Evolutionary conservation across 176 grass and related monocot genomes (phyloP), one percentile per base, ranked within the genome.

Genomic region (Oryza glaberrima): DNA sequence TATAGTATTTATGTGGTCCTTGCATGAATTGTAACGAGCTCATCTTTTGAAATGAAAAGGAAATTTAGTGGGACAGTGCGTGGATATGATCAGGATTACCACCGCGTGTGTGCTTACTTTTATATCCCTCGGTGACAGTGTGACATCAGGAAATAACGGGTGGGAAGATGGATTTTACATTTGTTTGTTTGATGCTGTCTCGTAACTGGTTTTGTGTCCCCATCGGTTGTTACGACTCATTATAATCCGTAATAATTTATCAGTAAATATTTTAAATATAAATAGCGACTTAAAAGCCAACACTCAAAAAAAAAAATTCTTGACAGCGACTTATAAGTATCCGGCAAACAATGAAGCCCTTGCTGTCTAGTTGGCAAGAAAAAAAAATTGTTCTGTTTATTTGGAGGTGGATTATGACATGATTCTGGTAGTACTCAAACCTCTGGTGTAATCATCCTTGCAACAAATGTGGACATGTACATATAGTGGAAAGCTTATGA

Each of bases 61-160:
- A 54, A 68, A n/a, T 70, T 54, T 43, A 43, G 70, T 75, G 20
- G 44, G 61, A 26, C 20, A 30, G 77, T 75, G 14, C n/a, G 61
- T 81, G 35, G 32, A 81, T 81, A 78, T 45, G 12, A 6, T 9
- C 34, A 75, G 70, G 70, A 54, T 75, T 65, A 45, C 44, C 67
- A 22, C 17, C 15, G 15, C 5, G 36, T 69, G 20, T 2, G 58
- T 11, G 2, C 60, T 15, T 56, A 60, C 58, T 64, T 64, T 77
- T 54, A 23, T 9, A 13, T 81, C 49, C 46, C 1, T 3, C 45
- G 6, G 70, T 23, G 15, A 25, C 17, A 32, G 16, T 46, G 28
- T 44, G n/a, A 20, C 63, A 22, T 40, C 30, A 47, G 14, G 17
- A 47, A 52, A 72, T 32, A 34, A 45, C 7, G 12, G 2, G 49